phyloP scores from a whole-genome alignment of 2,329 filamentous ascomycete species.

The Aureobasidium namibiae region DNA sequence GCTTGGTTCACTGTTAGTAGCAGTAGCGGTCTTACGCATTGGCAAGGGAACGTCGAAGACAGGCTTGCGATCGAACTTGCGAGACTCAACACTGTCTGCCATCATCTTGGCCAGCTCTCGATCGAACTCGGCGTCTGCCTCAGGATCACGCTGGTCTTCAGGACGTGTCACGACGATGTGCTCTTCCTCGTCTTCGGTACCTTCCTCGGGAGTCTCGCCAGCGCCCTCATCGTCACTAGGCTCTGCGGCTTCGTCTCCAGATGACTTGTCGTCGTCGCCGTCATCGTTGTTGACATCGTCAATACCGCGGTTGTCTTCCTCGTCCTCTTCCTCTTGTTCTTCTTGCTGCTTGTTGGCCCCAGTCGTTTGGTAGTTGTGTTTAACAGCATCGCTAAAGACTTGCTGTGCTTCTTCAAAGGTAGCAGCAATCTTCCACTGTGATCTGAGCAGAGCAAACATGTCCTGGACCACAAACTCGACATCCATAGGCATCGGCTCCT shows the following conservation, averaged over 20 bases:
- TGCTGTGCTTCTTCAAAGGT: constrained; percentile 75
- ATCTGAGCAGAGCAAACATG: constrained; percentile 73
- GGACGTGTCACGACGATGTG: constrained; percentile 85
- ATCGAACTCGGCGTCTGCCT: constrained; percentile 94
- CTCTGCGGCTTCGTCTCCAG: constrained; percentile 36
- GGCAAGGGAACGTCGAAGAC: constrained; percentile 97
- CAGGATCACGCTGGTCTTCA: constrained; percentile 83
- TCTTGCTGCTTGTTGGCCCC: constrained; percentile 18
- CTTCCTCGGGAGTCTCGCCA: constrained; percentile 51
- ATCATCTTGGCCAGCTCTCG: constrained; percentile 98
- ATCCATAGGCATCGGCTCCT: constrained; percentile 87
- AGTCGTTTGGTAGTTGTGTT: constrained; percentile 73
- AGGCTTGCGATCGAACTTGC: constrained; percentile 91
- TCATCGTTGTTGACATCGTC: constrained; percentile 43
- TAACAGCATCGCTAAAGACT: constrained; percentile 78
- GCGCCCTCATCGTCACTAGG: constrained; percentile 38
- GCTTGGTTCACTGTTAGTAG: constrained; percentile 30
- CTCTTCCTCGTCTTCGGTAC: constrained; percentile 68
- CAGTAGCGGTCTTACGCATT: constrained; percentile 47
- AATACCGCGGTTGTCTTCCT: constrained; percentile 53
- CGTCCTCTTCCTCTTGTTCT: constrained; percentile 52
- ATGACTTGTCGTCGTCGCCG: constrained; percentile 52
- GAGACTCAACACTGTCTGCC: constrained; percentile 90
- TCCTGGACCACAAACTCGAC: constrained; percentile 96
- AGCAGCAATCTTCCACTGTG: constrained; percentile 76